A percentile compares a stretch with the other conserved stretches of the same genome.
phyloP scores from a whole-genome alignment of 2,329 filamentous ascomycete species.

The Grosmannia serpens region DNA sequence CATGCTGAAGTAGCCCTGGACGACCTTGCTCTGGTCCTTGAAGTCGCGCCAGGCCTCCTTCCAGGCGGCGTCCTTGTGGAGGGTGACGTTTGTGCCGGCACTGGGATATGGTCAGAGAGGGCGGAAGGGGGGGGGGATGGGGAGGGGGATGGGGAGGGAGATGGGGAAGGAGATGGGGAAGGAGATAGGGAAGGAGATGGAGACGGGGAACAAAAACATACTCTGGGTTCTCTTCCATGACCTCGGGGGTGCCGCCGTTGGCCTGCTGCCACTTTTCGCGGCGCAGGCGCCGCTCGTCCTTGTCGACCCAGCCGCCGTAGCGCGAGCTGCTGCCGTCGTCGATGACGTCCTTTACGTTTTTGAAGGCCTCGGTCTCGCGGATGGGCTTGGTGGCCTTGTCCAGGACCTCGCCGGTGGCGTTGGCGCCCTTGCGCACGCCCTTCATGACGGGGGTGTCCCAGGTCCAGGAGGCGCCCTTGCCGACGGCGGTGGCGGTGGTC shows the following conservation, averaged over 20 bases:
- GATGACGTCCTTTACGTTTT: slow-evolving; percentile 88
- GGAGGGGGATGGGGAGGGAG: neutral
- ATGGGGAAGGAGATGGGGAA: slow-evolving; percentile 12
- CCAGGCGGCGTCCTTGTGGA: slow-evolving; percentile 96
- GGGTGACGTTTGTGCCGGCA: slow-evolving; percentile 83
- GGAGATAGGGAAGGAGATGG: slow-evolving; percentile 12
- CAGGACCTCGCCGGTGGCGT: slow-evolving; percentile 71
- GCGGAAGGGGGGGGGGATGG: neutral
- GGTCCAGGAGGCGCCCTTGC: slow-evolving; percentile 87
- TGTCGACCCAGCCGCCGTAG: slow-evolving; percentile 94
- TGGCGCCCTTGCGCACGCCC: slow-evolving; percentile 76
- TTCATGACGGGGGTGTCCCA: slow-evolving; percentile 95
- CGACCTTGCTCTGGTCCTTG: slow-evolving; percentile 76
- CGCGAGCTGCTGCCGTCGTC: slow-evolving; percentile 93
- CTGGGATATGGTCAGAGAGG: slow-evolving; percentile 36
- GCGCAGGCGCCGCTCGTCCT: slow-evolving; percentile 77
- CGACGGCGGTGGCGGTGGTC: slow-evolving; percentile 73
- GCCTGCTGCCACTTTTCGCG: slow-evolving; percentile 64
- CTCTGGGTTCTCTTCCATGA: slow-evolving; percentile 76
- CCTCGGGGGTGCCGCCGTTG: slow-evolving; percentile 40
- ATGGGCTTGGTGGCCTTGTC: slow-evolving; percentile 95
- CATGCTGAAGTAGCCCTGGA: slow-evolving; percentile 79
- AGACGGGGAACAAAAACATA: slow-evolving; percentile 35
- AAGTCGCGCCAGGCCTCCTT: slow-evolving; percentile 98
- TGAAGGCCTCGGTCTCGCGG: slow-evolving; percentile 87